Conservation (phyloP, 75 land plant genomes). For the Picea sitchensis region DNA sequence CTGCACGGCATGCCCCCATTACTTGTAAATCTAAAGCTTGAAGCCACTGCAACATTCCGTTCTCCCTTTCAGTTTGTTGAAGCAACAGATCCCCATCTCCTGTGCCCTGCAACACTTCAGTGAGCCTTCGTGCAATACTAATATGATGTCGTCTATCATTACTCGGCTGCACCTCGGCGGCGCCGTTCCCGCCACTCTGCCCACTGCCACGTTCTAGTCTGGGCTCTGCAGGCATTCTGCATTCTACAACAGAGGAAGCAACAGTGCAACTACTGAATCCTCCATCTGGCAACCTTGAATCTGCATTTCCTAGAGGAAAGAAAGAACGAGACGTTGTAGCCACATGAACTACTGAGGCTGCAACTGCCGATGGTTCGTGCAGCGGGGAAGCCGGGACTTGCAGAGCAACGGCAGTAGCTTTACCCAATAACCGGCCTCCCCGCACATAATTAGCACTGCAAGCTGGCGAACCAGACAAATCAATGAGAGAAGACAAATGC, state of each 20-base stretch:
- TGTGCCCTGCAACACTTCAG: slow-evolving; percentile 13
- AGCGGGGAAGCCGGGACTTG: slow-evolving; percentile 7
- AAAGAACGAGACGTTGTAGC: neutral
- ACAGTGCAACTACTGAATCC: neutral
- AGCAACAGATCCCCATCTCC: slow-evolving; percentile 17
- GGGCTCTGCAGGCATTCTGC: neutral
- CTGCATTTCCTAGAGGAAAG: slow-evolving; percentile 2
- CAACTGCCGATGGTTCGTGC: neutral
- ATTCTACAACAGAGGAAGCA: slow-evolving; percentile 1
- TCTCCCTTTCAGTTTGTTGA: slow-evolving; percentile 14
- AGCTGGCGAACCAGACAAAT: slow-evolving; percentile 4
- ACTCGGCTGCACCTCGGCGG: neutral
- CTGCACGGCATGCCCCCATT: slow-evolving; percentile 80
- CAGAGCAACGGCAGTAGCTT: neutral
- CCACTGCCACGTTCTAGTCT: neutral
- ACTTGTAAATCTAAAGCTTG: slow-evolving; percentile 85
- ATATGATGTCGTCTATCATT: neutral
- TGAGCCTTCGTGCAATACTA: slow-evolving; percentile 14
- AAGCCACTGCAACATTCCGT: slow-evolving; percentile 46
- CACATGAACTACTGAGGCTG: neutral
- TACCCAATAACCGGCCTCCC: neutral
- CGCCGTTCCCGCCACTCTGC: neutral
- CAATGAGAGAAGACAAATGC: slow-evolving; percentile 2
- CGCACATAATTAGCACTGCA: slow-evolving; percentile 4
- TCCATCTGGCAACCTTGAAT: slow-evolving; percentile 2